phyloP scores from a whole-genome alignment of 768 basidiomycete species.

The Phlebiopsis flavidoalba region DNA sequence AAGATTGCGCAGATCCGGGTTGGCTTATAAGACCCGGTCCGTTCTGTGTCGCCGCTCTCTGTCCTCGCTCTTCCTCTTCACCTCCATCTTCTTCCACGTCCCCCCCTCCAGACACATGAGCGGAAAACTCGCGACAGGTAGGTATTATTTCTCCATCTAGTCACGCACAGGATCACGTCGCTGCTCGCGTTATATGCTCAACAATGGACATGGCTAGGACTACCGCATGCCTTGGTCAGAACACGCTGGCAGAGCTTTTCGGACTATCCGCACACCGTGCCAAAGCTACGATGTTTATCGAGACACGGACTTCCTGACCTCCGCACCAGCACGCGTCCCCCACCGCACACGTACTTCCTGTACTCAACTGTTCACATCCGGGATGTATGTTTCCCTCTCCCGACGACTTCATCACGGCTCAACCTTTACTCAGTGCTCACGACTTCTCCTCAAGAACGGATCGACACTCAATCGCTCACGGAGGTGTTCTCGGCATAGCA shows the following conservation, averaged over 20 bases:
- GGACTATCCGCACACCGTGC: constrained; percentile 62
- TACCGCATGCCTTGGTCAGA: constrained; percentile 89
- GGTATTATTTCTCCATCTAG: neutral
- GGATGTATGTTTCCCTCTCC: constrained; percentile 66
- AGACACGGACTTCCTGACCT: too few relatives aligned
- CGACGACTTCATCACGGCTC: constrained; percentile 57
- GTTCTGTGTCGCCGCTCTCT: neutral
- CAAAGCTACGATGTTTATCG: too few relatives aligned
- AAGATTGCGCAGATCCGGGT: neutral
- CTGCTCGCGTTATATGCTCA: neutral
- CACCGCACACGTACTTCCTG: too few relatives aligned
- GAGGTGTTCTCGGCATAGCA: constrained; percentile 72
- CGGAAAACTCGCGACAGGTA: constrained; percentile 58
- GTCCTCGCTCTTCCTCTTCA: constrained; percentile 4
- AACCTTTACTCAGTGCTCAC: constrained; percentile 86
- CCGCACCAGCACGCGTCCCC: too few relatives aligned
- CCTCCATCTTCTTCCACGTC: neutral
- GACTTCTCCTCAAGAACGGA: constrained; percentile 98
- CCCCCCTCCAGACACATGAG: constrained; percentile 41
- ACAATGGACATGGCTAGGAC: constrained; percentile 42
- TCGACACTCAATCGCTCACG: too few relatives aligned
- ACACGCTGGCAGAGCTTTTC: constrained; percentile 85
- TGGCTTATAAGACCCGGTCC: constrained; percentile 7
- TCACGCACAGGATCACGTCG: neutral
- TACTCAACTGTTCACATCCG: too few relatives aligned